Base-by-base conservation (phyloP, 169 alveolate genomes). In the Eimeria nieschulzi region DNA sequence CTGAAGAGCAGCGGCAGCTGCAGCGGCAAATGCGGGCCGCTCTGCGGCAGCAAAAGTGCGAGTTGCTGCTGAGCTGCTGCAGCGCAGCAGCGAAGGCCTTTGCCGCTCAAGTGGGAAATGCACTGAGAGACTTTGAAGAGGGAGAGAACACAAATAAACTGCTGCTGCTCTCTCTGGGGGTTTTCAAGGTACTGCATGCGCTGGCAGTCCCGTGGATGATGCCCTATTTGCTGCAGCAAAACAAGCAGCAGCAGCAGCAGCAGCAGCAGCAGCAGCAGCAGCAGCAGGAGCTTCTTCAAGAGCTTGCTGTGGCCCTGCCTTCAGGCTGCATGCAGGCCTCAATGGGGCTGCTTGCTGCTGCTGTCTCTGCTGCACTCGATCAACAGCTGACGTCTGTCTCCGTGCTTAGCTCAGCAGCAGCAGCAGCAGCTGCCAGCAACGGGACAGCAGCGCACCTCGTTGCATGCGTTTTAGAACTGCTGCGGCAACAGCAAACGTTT, bases 311-410 rank as follows among this genome's bases (percentile, higher is more conserved):
- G 46, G 21, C 39, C 26, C 83, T 73, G 66, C 83, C 83, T 15
- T 9, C 83, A 7, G 63, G 17, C 5, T 15, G 56, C 15, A 6
- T 9, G 21, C 83, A 25, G 1, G 21, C 83, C 23, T 46, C 7
- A 23, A 25, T 73, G 25, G 83, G 19, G 13, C 26, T 73, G 51
- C 9, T 73, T 73, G 64, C 63, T 51, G 83, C 83, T 73, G 83
- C 83, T 46, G 66, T 39, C n/a, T 25, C 83, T 73, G 63, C 83
- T 73, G 83, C 83, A 17, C 19, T 73, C 15, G 83, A 73, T 17
- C 64, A 73, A 25, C 83, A 17, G 33, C 66, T 46, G 19, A 17
- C 83, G 2, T 56, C 64, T 9, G 66, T 51, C 66, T 73, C 66
- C 23, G 64, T 73, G 64, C 59, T 73, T 2, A 21, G 83, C 12